Base-by-base conservation (phyloP, 306 rosid genomes). In the Styphnolobium japonicum region DNA sequence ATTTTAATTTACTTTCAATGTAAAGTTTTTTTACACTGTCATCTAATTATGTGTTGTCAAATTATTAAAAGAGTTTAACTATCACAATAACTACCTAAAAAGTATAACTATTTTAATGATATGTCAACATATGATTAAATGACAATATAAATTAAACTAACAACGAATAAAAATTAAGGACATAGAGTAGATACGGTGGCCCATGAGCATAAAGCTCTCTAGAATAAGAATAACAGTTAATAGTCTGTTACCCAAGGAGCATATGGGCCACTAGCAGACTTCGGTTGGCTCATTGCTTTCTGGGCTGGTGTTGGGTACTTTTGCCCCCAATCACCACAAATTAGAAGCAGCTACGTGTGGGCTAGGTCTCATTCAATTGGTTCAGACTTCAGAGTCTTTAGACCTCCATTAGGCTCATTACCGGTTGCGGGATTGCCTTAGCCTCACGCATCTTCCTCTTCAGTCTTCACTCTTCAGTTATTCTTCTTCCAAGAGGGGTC, bases 301-400 rank as follows among this genome's bases (percentile, higher is more conserved):
- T 48, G 73, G 84, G 79, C 75, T 25, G 3, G 63, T 74, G 23
- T 56, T 33, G 52, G 53, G 25, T 67, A 9, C 11, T 25, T 16
- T 39, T 56, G 22, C 3, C 9, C 23, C 15, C 3, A 31, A 48
- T 43, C 6, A 11, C 4, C 43, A 45, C 14, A 10, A 63, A 39
- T 55, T 8, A 52, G 6, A 51, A 14, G 31, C 27, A 36, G 5
- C 10, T 9, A 9, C 0, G 0, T 12, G n/a, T 18, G 80, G 62
- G 48, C 21, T 39, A 10, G 22, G 65, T 51, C 12, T 48, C 9
- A 37, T 49, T 49, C 22, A n/a, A 45, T 29, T 67, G 29, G 25
- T 7, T 61, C 12, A 31, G n/a, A n/a, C n/a, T 36, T 36, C 8
- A 1, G n/a, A 22, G 10, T 60, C 19, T 31, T 15, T 23, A 56